Evolutionary conservation across 2,329 filamentous ascomycete genomes (phyloP).

Genomic region (Fusarium verticillioides): DNA sequence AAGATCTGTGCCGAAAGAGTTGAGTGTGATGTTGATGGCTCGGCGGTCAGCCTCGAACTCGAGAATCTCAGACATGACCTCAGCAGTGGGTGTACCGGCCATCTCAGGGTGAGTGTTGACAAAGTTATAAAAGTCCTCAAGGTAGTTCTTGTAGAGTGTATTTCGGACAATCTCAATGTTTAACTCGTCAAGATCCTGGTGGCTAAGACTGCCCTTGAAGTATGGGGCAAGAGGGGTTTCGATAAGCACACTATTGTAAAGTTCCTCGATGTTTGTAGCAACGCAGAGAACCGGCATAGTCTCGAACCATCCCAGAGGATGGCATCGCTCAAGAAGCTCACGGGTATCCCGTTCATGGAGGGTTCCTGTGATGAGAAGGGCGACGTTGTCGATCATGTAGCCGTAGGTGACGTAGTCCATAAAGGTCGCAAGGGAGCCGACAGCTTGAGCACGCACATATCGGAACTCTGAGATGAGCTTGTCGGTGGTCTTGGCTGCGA

Average conservation of each 20-base stretch:
- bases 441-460: slow-evolving; percentile 93
- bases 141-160: slow-evolving; percentile 98
- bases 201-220: slow-evolving; percentile 96
- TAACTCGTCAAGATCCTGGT: slow-evolving; percentile 96
- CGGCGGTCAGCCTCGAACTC: slow-evolving; percentile 97
- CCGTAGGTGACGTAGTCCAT: slow-evolving; percentile 99
- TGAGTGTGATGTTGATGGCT: slow-evolving; percentile 98
- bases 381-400: slow-evolving; percentile 99
- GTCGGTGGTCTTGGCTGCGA: slow-evolving; percentile 95
- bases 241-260: slow-evolving; percentile 97
- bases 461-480: slow-evolving; percentile 98
- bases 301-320: slow-evolving; percentile 98
- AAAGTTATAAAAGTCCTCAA: slow-evolving; percentile 97
- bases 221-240: slow-evolving; percentile 96
- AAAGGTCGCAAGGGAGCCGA: slow-evolving; percentile 90
- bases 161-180: slow-evolving; percentile 99
- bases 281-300: slow-evolving; percentile 98
- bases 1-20: slow-evolving; percentile 97
- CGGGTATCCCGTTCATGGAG: slow-evolving; percentile 97
- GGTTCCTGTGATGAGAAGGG: slow-evolving; percentile 96
- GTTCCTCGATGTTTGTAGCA: slow-evolving; percentile 96
- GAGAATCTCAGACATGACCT: slow-evolving; percentile 95
- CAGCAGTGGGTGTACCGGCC: slow-evolving; percentile 85
- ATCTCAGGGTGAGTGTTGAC: slow-evolving; percentile 91
- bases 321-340: slow-evolving; percentile 93